Evolutionary conservation across 805 yeast genomes (phyloP), one percentile per base, ranked within the genome.

Genomic region (Pichia membranifaciens): DNA sequence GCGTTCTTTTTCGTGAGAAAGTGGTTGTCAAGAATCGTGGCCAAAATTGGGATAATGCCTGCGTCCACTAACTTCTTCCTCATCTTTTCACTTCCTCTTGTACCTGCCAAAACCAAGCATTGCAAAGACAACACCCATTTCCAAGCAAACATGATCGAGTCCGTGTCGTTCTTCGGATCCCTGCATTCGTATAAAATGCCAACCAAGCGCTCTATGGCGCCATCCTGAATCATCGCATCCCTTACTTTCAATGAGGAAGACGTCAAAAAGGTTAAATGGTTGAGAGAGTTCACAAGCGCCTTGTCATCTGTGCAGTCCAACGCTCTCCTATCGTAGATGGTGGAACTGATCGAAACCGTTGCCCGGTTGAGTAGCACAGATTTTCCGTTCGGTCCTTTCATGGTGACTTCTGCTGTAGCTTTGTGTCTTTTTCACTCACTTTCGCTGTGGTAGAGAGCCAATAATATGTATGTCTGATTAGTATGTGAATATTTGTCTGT

Each of bases 51-150:
- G 35, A 93, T 76, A 51, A 89, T 81, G 4, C 97, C 98, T 1
- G 97, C 95, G 52, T 85, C 82, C 9, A 89, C 96, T 7, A 93
- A 86, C 57, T 89, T 81, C 55, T 83, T 81, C 44, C 99, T 73
- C 42, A 90, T 87, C 44, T 72, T 69, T 64, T 90, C 97, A 1
- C 95, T 81, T 21, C 99, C 99, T 55, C 97, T 75, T 1, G 97
- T 89, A 13, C 97, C 96, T 17, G 91, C 81, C 47, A 88, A 74
- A 1, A 91, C 95, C 47, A 91, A 69, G 62, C 97, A 90, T 69
- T 91, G 99, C 60, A 93, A 81, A 0, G 97, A 87, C 46, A 91
- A 69, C 5, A 96, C 87, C 99, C 99, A 91, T 68, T 91, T 91
- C 96, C 96, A 91, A 0, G 95, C 90, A n/a, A 53, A 57, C 4